Percentiles rank a stretch among this genome's conserved stretches.
These are phyloP conservation scores for Trichosporon sp. DNA, from an alignment of 1,284 basidiomycete genomes.

Conservation along the genomic window DNA sequence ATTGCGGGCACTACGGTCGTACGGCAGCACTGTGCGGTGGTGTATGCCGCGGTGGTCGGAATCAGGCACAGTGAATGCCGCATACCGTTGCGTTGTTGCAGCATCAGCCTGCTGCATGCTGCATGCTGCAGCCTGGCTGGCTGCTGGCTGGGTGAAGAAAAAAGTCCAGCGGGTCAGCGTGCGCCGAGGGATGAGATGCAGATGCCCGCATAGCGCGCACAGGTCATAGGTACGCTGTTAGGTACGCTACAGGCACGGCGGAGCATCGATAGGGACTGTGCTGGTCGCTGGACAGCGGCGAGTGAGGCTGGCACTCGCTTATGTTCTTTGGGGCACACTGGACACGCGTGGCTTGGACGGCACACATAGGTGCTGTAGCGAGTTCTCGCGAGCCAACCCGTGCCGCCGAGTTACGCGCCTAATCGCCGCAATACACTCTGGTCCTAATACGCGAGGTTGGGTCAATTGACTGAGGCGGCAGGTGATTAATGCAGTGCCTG, in stretches of 20 bases:
- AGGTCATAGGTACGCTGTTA: conserved; percentile 1
- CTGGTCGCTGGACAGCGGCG: background rate
- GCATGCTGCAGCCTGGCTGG: background rate
- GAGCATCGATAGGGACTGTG: background rate
- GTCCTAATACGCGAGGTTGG: background rate
- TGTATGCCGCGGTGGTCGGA: background rate
- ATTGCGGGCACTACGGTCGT: no score
- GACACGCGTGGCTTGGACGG: background rate
- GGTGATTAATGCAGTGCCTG: background rate
- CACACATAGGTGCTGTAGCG: background rate
- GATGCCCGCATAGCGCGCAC: background rate
- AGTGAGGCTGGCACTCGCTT: conserved; percentile 10
- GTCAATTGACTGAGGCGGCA: background rate
- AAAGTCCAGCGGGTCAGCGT: background rate
- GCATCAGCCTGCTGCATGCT: background rate
- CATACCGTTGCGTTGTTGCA: background rate
- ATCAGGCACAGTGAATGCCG: background rate
- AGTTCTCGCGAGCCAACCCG: background rate
- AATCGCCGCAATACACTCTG: background rate
- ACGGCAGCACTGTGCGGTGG: no score
- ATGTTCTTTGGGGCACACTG: conserved; percentile 13
- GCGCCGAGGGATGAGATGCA: background rate
- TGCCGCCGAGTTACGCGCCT: background rate
- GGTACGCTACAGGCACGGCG: conserved; percentile 3
- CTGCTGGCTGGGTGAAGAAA: background rate